A percentile compares a stretch with the other conserved stretches of the same genome.
Conservation (phyloP, 148 eudicot genomes). For the Polygonum maritimum region DNA sequence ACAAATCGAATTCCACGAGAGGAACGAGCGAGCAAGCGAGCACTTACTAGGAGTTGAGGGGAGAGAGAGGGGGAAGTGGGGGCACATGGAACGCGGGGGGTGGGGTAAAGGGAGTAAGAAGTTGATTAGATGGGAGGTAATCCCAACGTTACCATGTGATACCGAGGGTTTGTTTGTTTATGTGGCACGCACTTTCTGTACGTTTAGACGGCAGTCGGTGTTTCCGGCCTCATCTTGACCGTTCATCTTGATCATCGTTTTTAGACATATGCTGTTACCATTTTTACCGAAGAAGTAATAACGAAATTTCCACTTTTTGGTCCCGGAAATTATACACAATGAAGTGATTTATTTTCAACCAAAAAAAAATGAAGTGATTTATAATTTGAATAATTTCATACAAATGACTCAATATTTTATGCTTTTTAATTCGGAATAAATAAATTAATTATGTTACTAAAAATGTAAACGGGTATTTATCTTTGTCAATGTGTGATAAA, state of each 20-base stretch:
- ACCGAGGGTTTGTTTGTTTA: neutral
- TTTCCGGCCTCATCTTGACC: neutral
- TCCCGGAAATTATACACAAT: too few species aligned
- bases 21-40: constrained; percentile 1
- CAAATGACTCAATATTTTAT: too few species aligned
- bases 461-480: too few species aligned
- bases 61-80: neutral
- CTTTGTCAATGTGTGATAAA: too few species aligned
- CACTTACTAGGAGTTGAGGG: neutral
- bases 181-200: neutral
- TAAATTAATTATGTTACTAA: too few species aligned
- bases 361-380: too few species aligned
- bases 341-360: too few species aligned
- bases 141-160: constrained; percentile 5
- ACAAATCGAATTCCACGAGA: neutral
- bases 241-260: neutral
- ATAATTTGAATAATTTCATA: too few species aligned
- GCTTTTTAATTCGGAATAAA: too few species aligned
- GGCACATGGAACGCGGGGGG: neutral
- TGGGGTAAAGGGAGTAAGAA: neutral
- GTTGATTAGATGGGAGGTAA: constrained; percentile 7
- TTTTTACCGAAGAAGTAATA: too few species aligned
- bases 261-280: neutral
- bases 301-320: too few species aligned
- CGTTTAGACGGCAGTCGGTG: neutral